A percentile compares a stretch with the other conserved stretches of the same genome.
These are phyloP conservation scores for Phytopythium litorale DNA, from an alignment of 352 stramenopile species.

Conservation along the genomic window DNA sequence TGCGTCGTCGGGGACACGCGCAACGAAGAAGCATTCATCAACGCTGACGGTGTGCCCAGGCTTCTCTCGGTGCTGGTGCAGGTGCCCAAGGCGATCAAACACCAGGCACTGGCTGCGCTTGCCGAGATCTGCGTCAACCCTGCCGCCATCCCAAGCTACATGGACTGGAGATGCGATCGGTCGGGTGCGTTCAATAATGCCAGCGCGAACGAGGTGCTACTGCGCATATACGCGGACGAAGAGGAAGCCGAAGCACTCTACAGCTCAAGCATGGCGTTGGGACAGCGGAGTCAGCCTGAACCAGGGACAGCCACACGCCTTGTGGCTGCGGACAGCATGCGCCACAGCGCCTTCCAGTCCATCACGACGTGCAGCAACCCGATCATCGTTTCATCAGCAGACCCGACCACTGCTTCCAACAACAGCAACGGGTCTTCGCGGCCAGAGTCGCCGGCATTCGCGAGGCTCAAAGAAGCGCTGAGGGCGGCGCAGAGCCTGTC, in stretches of 20 bases:
- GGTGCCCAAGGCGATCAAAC: constrained; percentile 48
- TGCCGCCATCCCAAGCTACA: constrained; percentile 63
- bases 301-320: background rate
- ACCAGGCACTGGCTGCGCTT: constrained; percentile 57
- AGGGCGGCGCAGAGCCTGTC: constrained; percentile 37
- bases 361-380: constrained; percentile 39
- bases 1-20: constrained; percentile 54
- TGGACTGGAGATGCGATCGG: constrained; percentile 48
- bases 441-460: constrained; percentile 60
- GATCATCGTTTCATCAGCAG: constrained; percentile 29
- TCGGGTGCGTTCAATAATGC: constrained; percentile 46
- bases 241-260: constrained; percentile 30
- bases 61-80: constrained; percentile 54
- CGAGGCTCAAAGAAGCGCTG: constrained; percentile 64
- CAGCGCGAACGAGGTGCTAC: constrained; percentile 51
- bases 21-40: constrained; percentile 59
- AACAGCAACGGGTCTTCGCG: constrained; percentile 9
- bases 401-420: background rate
- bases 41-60: constrained; percentile 49
- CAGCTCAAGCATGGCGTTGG: background rate
- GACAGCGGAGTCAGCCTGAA: background rate
- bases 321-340: constrained; percentile 23
- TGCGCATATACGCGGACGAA: constrained; percentile 66
- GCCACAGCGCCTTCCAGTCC: constrained; percentile 49
- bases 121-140: constrained; percentile 70